Evolutionary conservation across 495 filamentous ascomycete genomes (phyloP).

Genomic region (Achaetomiella virescens): DNA sequence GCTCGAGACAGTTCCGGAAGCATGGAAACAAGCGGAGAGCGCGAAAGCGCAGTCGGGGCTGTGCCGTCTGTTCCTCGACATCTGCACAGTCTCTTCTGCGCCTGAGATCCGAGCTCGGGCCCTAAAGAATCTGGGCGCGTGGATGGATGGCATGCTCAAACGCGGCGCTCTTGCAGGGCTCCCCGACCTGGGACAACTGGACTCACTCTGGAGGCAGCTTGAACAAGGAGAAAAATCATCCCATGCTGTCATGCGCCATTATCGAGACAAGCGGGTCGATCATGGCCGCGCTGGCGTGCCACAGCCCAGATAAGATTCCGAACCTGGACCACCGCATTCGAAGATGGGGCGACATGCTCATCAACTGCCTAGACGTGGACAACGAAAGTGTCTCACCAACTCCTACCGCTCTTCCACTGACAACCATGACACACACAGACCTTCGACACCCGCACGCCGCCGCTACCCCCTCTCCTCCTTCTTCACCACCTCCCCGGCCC

Average conservation of each 20-base stretch:
- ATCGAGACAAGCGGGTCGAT: conserved; percentile 40
- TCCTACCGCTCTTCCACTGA: background rate
- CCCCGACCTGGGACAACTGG: conserved; percentile 18
- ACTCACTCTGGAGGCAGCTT: conserved; percentile 28
- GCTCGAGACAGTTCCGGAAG: conserved; percentile 25
- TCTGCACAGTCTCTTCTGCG: conserved; percentile 16
- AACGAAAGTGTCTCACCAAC: conserved; percentile 32
- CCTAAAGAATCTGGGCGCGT: conserved; percentile 29
- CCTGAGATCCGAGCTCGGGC: conserved; percentile 36
- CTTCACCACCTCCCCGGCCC: conserved; percentile 8
- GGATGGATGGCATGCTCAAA: conserved; percentile 28
- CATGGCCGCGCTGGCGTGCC: conserved; percentile 26
- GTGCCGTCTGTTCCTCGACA: conserved; percentile 22
- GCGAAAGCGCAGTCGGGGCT: conserved; percentile 11
- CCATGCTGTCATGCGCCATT: conserved; percentile 39
- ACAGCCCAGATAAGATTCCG: background rate
- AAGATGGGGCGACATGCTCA: conserved; percentile 41
- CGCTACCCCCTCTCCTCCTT: conserved; percentile 35
- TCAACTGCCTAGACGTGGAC: conserved; percentile 35
- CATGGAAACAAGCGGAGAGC: conserved; percentile 16
- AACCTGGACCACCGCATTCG: conserved; percentile 24
- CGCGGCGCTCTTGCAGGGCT: conserved; percentile 9
- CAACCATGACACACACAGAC: conserved; percentile 38
- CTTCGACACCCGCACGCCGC: conserved; percentile 61
- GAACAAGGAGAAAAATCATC: conserved; percentile 32